A percentile compares a stretch with the other conserved stretches of the same genome.
These are phyloP conservation scores for Protostelium mycophagum DNA, from an alignment of 78 protist species.

Conservation along the genomic window DNA sequence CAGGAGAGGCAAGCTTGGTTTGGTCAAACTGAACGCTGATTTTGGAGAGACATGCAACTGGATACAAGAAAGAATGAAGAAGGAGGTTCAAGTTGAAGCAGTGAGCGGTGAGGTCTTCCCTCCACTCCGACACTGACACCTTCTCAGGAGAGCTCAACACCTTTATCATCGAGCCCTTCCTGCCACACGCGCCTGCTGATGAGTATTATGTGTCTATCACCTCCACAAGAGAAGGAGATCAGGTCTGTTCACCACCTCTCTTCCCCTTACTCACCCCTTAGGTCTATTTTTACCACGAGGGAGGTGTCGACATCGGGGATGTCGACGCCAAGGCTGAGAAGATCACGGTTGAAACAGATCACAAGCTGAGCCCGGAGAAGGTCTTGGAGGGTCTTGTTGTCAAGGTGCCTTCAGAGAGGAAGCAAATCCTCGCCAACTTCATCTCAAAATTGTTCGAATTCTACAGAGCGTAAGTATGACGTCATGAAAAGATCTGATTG, in stretches of 20 bases:
- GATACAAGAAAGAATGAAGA: slow-evolving; percentile 56
- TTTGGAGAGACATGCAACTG: slow-evolving; percentile 52
- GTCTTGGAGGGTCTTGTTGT: slow-evolving; percentile 10
- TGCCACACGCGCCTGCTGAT: slow-evolving; percentile 53
- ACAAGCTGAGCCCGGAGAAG: slow-evolving; percentile 12
- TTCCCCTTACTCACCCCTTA: neutral
- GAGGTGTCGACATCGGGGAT: slow-evolving; percentile 87
- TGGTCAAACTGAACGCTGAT: slow-evolving; percentile 68
- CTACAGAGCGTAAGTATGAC: neutral
- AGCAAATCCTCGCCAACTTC: neutral
- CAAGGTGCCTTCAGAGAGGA: neutral
- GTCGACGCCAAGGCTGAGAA: slow-evolving; percentile 30
- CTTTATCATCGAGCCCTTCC: slow-evolving; percentile 81
- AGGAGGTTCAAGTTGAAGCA: slow-evolving; percentile 37
- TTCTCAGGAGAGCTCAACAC: neutral
- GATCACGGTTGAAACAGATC: slow-evolving; percentile 30
- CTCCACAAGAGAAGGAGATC: slow-evolving; percentile 52
- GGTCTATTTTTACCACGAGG: slow-evolving; percentile 64
- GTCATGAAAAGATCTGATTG: neutral
- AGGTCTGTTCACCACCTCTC: neutral
- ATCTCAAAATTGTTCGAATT: neutral
- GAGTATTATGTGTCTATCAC: slow-evolving; percentile 79
- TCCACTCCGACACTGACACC: neutral
- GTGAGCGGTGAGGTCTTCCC: slow-evolving; percentile 41
- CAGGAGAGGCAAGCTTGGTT: slow-evolving; percentile 74